Percentiles rank a stretch among this genome's conserved stretches.
Evolutionary conservation across 2,329 filamentous ascomycete species (phyloP).

Genomic region (Aureobasidium sp.): DNA sequence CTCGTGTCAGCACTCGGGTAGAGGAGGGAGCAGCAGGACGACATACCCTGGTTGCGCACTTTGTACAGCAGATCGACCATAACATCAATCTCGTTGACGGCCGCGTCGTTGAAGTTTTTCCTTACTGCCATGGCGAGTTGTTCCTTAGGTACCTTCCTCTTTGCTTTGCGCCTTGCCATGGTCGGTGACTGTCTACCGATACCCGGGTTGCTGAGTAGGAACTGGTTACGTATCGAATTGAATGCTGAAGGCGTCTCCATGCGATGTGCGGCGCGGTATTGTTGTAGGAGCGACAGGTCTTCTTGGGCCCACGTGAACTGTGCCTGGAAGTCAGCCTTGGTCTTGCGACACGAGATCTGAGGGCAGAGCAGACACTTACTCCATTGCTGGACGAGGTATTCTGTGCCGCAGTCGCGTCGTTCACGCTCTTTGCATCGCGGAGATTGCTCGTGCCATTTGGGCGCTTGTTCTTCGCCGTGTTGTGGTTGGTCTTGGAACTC

Average conservation of each 20-base stretch:
- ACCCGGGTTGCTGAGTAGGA: conserved; percentile 45
- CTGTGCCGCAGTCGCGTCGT: not conserved
- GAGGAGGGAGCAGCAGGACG: not conserved
- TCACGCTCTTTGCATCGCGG: not conserved
- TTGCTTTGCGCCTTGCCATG: conserved; percentile 59
- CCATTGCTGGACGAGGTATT: conserved; percentile 8
- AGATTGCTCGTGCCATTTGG: conserved; percentile 13
- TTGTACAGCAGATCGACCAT: conserved; percentile 74
- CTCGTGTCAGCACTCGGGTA: not conserved
- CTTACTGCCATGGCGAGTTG: conserved; percentile 64
- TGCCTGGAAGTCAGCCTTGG: not conserved
- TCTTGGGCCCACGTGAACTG: conserved; percentile 15
- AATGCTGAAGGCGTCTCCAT: conserved; percentile 66
- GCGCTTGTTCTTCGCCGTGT: conserved; percentile 1
- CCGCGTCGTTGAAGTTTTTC: conserved; percentile 76
- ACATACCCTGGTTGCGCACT: conserved; percentile 51
- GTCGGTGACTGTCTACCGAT: conserved; percentile 69
- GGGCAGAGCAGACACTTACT: not conserved
- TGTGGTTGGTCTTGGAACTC: conserved; percentile 14
- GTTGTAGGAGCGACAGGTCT: conserved; percentile 49
- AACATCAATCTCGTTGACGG: conserved; percentile 73
- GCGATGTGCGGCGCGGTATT: conserved; percentile 67
- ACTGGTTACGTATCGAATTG: conserved; percentile 42
- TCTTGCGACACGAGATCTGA: not conserved
- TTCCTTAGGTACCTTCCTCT: conserved; percentile 63